Evolutionary conservation across 164 flowering plant genomes (phyloP), one percentile per base, ranked within the genome.

Genomic region (Cinnamomum micranthum): DNA sequence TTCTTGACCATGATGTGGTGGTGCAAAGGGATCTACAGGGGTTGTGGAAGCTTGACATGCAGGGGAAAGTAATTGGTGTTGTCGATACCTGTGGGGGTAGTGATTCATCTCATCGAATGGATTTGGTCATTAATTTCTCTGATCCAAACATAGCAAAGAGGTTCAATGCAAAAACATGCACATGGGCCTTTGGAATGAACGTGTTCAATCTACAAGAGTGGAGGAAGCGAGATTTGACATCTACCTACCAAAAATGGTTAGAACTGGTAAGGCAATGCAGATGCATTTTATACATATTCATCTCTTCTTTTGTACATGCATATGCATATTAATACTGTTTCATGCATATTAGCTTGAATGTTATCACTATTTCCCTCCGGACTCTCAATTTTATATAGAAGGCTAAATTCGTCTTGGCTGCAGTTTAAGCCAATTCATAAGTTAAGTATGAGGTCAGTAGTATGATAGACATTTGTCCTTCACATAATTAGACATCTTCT

Each of bases 181-280:
- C 97, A 12, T 96, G 98, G 98, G 97, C 94, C 64, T 96, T 94
- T 85, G 99, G 99, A 70, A 82, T 96, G 95, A 96, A 96, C 77
- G 25, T 96, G 63, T 87, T 92, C 86, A 94, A 96, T 82, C 85
- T 96, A 66, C 77, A 31, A 69, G 87, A 86, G 76, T 94, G 98
- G 99, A 90, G 94, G 77, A 76, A 77, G 74, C 85, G 58, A 25
- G 82, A 90, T 79, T 74, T 93, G 74, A 92, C 93, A 14, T 80
- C 78, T 63, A 71, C 82, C 24, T 92, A 94, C 80, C 84, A 83
- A 68, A 83, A 84, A 73, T 91, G 89, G 84, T 77, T 90, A 76
- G 81, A 80, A 80, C 13, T 87, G 99, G 98, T 96, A 90, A 72
- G 87, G n/a, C 24, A 31, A 62, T 63, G 63, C 31, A 64, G 17